Base-by-base conservation (phyloP, 2,329 filamentous ascomycete genomes). In the Aspergillus amoenus region DNA sequence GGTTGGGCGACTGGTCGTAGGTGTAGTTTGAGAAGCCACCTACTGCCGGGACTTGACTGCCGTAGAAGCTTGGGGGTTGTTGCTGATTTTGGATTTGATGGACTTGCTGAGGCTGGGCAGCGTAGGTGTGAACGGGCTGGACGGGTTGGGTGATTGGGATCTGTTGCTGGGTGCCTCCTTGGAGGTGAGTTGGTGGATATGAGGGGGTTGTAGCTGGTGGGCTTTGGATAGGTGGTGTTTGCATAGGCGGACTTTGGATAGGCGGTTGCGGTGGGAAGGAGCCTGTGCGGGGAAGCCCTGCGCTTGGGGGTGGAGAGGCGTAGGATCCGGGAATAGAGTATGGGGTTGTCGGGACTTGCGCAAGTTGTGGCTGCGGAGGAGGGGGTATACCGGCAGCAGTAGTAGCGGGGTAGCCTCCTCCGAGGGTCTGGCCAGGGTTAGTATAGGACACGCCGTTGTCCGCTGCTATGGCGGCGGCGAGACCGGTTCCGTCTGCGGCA, bases 401-500 rank as follows among this genome's bases (percentile, higher is more conserved):
- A 21, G n/a, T 63, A 30, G 27, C 27, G 3, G 27, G 27, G 15
- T 65, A 68, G 44, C 59, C 60, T 55, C 54, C 64, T 22, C 44
- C 63, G 13, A 64, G 46, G 9, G 61, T 55, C 27, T 69, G 72
- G 7, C 70, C 62, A 2, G 70, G 66, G 5, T 68, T 64, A 34
- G 68, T 62, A 49, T 73, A 76, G 40, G 68, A 63, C 8, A 71
- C 57, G 3, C 68, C 66, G 39, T 74, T 64, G 56, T 79, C 77
- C 40, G 71, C 72, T 55, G 69, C 71, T 5, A 72, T 72, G 8
- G 76, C 77, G 5, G 76, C 73, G 41, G 73, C 68, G 5, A 80
- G 72, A 3, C 78, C 78, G 1, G 78, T 80, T 13, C 78, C 78
- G 34, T 69, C 72, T 15, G 72, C 78, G 39, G 78, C 82, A 68